Conservation (phyloP, 805 yeast genomes). For the Cyberlindnera bimundalis region DNA sequence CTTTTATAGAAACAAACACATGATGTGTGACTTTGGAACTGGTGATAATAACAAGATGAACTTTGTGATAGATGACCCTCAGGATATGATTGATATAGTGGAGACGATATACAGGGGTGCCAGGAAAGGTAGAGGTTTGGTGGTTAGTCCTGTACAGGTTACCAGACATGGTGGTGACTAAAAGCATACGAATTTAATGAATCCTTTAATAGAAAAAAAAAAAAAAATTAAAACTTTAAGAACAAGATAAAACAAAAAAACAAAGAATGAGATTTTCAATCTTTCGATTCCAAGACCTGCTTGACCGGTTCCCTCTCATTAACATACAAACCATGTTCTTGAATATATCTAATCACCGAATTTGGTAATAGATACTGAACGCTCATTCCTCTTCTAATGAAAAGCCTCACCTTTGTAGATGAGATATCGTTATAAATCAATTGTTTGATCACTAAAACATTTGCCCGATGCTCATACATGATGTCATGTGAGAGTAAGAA, state of each 20-base stretch:
- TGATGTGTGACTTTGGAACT: conserved; percentile 98
- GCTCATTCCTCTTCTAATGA: conserved; percentile 92
- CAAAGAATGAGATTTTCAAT: conserved; percentile 19
- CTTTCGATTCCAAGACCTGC: conserved; percentile 59
- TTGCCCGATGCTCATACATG: conserved; percentile 94
- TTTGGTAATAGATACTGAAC: conserved; percentile 94
- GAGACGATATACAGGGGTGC: conserved; percentile 93
- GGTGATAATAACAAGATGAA: conserved; percentile 95
- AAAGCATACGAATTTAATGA: no score
- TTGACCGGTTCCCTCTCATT: conserved; percentile 92
- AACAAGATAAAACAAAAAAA: no score
- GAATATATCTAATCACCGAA: conserved; percentile 90
- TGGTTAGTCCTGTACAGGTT: conserved; percentile 59
- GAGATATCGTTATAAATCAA: conserved; percentile 94
- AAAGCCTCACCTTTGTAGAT: conserved; percentile 90
- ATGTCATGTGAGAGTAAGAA: conserved; percentile 91
- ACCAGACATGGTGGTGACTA: conserved; percentile 18
- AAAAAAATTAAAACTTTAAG: neutral
- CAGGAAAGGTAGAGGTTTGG: conserved; percentile 87
- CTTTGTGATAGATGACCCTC: conserved; percentile 72
- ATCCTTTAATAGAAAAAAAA: no score
- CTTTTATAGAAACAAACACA: conserved; percentile 87
- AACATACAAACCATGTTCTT: conserved; percentile 82
- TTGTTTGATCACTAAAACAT: conserved; percentile 92
- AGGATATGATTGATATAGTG: conserved; percentile 85